phyloP scores from a whole-genome alignment of 176 grass and related monocot genomes.

The Raddia distichophylla region DNA sequence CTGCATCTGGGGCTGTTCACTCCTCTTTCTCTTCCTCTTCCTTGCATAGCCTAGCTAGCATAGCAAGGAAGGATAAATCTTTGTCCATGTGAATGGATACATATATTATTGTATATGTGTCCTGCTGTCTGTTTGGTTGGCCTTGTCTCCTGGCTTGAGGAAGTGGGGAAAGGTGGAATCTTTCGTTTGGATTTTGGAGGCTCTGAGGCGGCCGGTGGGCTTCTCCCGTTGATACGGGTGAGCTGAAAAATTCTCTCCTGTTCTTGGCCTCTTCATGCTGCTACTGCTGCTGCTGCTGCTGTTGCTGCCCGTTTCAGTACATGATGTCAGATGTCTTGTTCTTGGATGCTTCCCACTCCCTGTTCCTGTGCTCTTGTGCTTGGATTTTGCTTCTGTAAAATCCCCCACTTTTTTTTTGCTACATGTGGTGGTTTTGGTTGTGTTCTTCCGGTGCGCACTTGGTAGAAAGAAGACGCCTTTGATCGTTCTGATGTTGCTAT shows the following conservation, averaged over 20 bases:
- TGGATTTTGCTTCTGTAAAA: constrained; percentile 1
- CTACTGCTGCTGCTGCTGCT: background rate
- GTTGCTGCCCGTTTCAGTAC: constrained; percentile 23
- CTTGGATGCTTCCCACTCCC: constrained; percentile 1
- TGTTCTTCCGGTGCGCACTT: background rate
- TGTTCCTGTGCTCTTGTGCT: constrained; percentile 1
- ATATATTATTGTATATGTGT: constrained; percentile 44
- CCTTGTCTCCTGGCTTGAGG: constrained; percentile 52
- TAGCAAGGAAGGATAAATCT: constrained; percentile 22
- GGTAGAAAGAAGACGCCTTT: constrained; percentile 6
- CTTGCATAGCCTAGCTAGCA: background rate
- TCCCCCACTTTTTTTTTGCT: background rate
- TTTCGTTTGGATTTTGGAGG: constrained; percentile 48
- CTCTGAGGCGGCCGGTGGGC: constrained; percentile 28
- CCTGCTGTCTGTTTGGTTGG: constrained; percentile 45
- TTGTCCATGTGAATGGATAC: constrained; percentile 41
- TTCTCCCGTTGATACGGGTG: constrained; percentile 50
- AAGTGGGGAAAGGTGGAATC: constrained; percentile 51
- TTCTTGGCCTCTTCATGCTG: constrained; percentile 42
- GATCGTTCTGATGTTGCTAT: constrained; percentile 10
- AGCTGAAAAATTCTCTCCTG: constrained; percentile 41
- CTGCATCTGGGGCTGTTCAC: constrained; percentile 34
- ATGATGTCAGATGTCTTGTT: constrained; percentile 5
- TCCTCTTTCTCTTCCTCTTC: background rate
- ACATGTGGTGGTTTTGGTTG: background rate